Conservation (phyloP, 2,329 filamentous ascomycete genomes). For the Dactylonectria estremocensis region DNA sequence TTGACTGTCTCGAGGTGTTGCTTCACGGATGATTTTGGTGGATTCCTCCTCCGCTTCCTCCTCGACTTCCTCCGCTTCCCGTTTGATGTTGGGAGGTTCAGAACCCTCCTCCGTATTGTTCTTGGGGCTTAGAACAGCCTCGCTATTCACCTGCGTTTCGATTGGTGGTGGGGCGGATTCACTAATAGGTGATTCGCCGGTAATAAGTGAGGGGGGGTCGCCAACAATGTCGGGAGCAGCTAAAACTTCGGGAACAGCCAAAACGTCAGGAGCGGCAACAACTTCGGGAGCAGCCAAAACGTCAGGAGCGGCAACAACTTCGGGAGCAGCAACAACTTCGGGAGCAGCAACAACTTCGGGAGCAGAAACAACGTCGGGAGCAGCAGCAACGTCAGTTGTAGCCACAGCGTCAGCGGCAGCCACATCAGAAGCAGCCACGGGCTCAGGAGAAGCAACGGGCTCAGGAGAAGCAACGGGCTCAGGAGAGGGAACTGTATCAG, state of each 20-base stretch:
- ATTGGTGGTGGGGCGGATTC: constrained; percentile 29
- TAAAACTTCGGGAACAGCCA: not conserved
- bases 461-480: not conserved
- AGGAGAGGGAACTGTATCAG: not conserved
- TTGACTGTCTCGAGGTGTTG: constrained; percentile 19
- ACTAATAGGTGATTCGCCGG: constrained; percentile 21
- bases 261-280: not conserved
- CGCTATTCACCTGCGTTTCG: constrained; percentile 30
- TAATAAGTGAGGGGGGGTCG: not conserved
- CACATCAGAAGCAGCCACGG: not conserved
- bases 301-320: not conserved
- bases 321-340: not conserved
- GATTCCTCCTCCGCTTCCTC: constrained; percentile 30
- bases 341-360: not conserved
- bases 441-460: not conserved
- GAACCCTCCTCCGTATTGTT: constrained; percentile 21
- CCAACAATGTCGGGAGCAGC: not conserved
- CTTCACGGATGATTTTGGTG: constrained; percentile 21
- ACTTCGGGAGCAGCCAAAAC: not conserved
- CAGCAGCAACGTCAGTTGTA: not conserved
- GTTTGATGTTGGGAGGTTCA: constrained; percentile 32
- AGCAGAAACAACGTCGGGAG: not conserved
- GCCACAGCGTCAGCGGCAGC: not conserved
- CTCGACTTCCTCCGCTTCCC: constrained; percentile 28
- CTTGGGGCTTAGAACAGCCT: constrained; percentile 6